Conservation (phyloP, 2,329 filamentous ascomycete genomes). For the Thermothelomyces thermophilus region DNA sequence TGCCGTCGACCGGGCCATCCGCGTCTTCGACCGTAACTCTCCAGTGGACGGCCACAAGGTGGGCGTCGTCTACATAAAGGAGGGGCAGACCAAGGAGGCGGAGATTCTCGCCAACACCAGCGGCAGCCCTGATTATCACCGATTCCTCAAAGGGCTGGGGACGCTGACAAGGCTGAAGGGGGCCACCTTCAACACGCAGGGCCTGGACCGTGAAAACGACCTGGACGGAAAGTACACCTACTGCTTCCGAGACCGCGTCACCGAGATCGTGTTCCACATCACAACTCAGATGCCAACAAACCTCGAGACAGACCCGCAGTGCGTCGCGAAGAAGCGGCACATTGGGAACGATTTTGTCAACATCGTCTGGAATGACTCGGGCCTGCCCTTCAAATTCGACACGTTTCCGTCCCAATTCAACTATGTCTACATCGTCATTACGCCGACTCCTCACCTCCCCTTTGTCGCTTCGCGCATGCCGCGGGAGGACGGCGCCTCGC, state of each 20-base stretch:
- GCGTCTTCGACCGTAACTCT: constrained; percentile 76
- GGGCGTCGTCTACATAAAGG: constrained; percentile 86
- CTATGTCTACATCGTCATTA: constrained; percentile 93
- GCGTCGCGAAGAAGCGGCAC: constrained; percentile 82
- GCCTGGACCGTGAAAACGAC: constrained; percentile 71
- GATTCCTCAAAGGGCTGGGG: constrained; percentile 76
- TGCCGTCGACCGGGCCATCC: constrained; percentile 65
- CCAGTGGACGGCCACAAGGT: constrained; percentile 94
- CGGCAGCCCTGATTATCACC: constrained; percentile 80
- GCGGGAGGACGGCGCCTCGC: constrained; percentile 30
- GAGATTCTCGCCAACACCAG: constrained; percentile 83
- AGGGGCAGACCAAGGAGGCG: constrained; percentile 72
- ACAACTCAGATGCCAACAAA: constrained; percentile 97
- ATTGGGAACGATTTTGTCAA: constrained; percentile 98
- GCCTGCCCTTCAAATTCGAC: constrained; percentile 79
- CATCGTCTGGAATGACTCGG: constrained; percentile 96
- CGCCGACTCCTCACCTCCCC: constrained; percentile 72
- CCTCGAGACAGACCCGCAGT: constrained; percentile 65
- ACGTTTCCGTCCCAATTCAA: constrained; percentile 95
- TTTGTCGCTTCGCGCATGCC: constrained; percentile 60
- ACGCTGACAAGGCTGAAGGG: constrained; percentile 74
- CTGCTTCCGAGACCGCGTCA: constrained; percentile 91
- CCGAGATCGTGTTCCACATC: constrained; percentile 92
- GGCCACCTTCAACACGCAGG: constrained; percentile 87
- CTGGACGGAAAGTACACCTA: constrained; percentile 82